Evolutionary conservation across 2,329 filamentous ascomycete genomes (phyloP).

Genomic region (Claviceps lovelessii): DNA sequence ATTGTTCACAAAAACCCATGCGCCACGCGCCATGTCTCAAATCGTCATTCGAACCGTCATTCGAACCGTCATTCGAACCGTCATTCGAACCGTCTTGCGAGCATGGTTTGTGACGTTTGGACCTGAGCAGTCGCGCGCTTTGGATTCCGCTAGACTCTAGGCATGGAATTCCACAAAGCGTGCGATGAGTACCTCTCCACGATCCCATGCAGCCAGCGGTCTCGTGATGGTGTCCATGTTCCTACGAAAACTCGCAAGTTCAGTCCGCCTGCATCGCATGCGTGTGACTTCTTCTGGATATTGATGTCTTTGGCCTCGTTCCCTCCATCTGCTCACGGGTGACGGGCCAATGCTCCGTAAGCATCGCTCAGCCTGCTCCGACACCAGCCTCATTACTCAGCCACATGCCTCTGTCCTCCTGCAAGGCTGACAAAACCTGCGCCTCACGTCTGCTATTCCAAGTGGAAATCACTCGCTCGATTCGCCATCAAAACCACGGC

Average conservation of each 20-base stretch:
- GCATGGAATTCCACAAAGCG: neutral
- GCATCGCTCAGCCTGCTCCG: neutral
- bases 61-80: neutral
- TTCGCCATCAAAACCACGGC: neutral
- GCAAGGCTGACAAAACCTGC: neutral
- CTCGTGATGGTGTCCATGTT: too few species aligned
- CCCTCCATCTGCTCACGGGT: too few species aligned
- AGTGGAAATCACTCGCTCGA: too few species aligned
- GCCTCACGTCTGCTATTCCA: neutral
- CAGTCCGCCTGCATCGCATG: neutral
- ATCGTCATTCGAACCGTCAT: neutral
- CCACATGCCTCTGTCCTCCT: neutral
- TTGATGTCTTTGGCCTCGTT: neutral
- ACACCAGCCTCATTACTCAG: neutral
- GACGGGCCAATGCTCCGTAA: too few species aligned
- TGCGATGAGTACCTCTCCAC: neutral
- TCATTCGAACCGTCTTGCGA: neutral
- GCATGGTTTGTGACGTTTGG: neutral
- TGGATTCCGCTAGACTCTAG: neutral
- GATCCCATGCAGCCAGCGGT: too few species aligned
- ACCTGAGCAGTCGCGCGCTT: neutral
- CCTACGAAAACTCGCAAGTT: neutral
- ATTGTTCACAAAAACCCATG: neutral
- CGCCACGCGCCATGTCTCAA: neutral
- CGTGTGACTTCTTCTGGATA: neutral